phyloP scores from a whole-genome alignment of 768 basidiomycete genomes.

The Daedaleopsis nitida region DNA sequence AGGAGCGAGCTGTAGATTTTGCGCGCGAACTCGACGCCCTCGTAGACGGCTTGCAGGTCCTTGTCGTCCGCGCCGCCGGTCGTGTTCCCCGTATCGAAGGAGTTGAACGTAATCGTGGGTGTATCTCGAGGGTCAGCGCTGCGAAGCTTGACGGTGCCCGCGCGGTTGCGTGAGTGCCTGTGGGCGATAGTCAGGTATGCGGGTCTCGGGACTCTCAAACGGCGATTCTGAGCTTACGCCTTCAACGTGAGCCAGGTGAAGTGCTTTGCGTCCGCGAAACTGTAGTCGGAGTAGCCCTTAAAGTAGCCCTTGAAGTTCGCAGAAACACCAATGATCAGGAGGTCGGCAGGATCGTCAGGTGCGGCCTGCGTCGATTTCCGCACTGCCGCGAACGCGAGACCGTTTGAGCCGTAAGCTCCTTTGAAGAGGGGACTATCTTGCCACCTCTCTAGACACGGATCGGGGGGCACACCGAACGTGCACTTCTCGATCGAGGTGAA shows the following conservation, averaged over 20 bases:
- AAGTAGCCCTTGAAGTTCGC: neutral
- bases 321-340: neutral
- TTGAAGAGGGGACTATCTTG: neutral
- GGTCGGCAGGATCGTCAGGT: neutral
- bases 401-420: neutral
- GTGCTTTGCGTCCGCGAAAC: neutral
- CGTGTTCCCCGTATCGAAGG: neutral
- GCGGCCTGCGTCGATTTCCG: neutral
- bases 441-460: neutral
- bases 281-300: neutral
- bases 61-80: neutral
- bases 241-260: neutral
- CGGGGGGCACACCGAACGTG: neutral
- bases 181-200: neutral
- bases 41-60: neutral
- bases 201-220: too few species aligned
- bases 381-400: neutral
- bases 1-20: neutral
- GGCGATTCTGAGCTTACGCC: neutral
- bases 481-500: neutral
- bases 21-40: neutral
- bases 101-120: neutral
- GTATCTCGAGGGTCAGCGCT: neutral
- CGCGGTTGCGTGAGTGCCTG: conserved; percentile 4
- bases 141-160: conserved; percentile 9